phyloP scores from a whole-genome alignment of 2,329 filamentous ascomycete species.

The Penicillium sp. region DNA sequence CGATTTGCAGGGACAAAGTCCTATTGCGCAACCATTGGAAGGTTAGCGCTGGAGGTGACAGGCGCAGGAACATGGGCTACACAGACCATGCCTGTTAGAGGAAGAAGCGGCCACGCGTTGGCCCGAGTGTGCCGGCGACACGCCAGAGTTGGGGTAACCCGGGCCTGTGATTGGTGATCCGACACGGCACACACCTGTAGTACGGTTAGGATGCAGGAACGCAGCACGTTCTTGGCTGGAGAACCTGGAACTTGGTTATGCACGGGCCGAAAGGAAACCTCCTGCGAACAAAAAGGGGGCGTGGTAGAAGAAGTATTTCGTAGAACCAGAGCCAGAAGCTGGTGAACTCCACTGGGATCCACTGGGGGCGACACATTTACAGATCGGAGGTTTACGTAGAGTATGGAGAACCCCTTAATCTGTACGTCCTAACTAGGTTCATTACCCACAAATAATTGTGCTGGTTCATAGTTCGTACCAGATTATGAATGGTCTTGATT shows the following conservation, averaged over 20 bases:
- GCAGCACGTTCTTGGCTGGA: background rate
- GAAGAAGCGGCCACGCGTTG: slow-evolving; percentile 14
- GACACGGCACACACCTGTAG: background rate
- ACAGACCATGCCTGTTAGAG: slow-evolving; percentile 15
- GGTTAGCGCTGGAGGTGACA: slow-evolving; percentile 6
- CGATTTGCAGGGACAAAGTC: background rate
- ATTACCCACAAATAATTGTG: background rate
- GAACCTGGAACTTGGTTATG: background rate
- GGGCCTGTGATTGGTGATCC: slow-evolving; percentile 9
- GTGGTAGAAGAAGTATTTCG: background rate
- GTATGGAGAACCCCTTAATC: slow-evolving; percentile 7
- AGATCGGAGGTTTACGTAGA: background rate
- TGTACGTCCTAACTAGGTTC: background rate
- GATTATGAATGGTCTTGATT: background rate
- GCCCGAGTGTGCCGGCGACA: slow-evolving; percentile 13
- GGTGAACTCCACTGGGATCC: background rate
- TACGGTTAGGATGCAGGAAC: slow-evolving; percentile 1
- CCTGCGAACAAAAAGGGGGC: background rate
- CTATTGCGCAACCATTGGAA: slow-evolving; percentile 4
- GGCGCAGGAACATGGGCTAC: background rate
- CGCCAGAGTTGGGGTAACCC: slow-evolving; percentile 1
- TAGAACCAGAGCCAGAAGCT: background rate
- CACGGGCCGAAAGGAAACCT: background rate
- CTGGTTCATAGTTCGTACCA: background rate
- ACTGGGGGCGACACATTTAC: background rate